Conservation (phyloP, 495 filamentous ascomycete genomes). For the Trichodelitschia bisporula region DNA sequence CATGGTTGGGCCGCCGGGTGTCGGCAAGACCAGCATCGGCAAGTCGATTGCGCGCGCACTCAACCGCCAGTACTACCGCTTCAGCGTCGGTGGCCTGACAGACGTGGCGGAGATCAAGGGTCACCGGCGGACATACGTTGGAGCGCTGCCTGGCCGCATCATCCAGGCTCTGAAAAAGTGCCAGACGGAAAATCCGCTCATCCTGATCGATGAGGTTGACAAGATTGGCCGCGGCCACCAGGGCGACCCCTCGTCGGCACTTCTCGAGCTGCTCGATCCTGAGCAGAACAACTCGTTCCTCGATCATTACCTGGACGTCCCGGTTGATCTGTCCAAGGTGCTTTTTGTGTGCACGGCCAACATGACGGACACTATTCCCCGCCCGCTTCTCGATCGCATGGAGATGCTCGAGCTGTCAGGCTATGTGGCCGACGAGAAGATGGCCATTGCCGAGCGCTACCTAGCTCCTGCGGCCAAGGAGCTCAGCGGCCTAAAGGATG, state of each 20-base stretch:
- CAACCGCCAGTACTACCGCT: slow-evolving; percentile 89
- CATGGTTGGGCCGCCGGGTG: slow-evolving; percentile 86
- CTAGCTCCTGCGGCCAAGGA: slow-evolving; percentile 81
- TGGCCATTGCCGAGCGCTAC: slow-evolving; percentile 89
- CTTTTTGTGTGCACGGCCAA: slow-evolving; percentile 98
- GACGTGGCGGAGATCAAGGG: slow-evolving; percentile 99
- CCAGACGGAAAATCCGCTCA: slow-evolving; percentile 91
- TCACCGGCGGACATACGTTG: slow-evolving; percentile 88
- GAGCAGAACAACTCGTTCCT: slow-evolving; percentile 96
- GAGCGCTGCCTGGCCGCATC: slow-evolving; percentile 83
- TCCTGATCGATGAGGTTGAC: slow-evolving; percentile 93
- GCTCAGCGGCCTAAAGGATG: slow-evolving; percentile 69
- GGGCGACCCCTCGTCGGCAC: slow-evolving; percentile 83
- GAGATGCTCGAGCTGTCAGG: slow-evolving; percentile 92
- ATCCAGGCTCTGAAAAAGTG: slow-evolving; percentile 98
- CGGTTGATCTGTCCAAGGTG: slow-evolving; percentile 92
- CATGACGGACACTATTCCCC: slow-evolving; percentile 94
- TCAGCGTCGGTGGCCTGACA: slow-evolving; percentile 88
- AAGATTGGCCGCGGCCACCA: slow-evolving; percentile 93
- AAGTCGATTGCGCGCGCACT: slow-evolving; percentile 91
- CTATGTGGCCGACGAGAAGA: slow-evolving; percentile 96
- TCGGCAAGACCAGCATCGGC: slow-evolving; percentile 96
- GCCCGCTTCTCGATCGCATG: slow-evolving; percentile 90
- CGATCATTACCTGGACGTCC: slow-evolving; percentile 97
- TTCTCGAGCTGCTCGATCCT: slow-evolving; percentile 85